Base-by-base conservation (phyloP, 306 rosid species). In the Elaeagnus macrophylla region DNA sequence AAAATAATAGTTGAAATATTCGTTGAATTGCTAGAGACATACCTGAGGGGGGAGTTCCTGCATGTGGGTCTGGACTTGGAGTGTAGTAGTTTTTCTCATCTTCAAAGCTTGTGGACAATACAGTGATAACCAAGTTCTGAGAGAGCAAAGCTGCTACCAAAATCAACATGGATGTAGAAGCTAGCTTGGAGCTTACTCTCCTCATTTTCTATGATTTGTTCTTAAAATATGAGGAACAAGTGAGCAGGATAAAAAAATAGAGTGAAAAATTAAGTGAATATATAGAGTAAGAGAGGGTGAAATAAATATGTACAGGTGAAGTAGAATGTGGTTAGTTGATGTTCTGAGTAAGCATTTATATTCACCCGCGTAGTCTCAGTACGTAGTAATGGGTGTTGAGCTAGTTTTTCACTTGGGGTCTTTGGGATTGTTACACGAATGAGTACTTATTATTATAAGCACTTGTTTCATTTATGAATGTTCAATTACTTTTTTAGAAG, bases 291-390 rank as follows among this genome's bases (percentile, higher is more conserved):
- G 54, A 54, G 25, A 54, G 66, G 49, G 63, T 39, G 83, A 67
- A 91, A 88, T 87, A 57, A 84, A 93, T 87, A 73, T 57, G 42
- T 51, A 64, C 95, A 73, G 96, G 81, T 82, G 89, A 75, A 69
- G 60, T 74, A 76, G 78, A 67, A 12, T 77, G 75, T 32, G 70
- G 85, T 79, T 93, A 61, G 99, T 80, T 93, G 95, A 78, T 71
- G 37, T 61, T 13, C 51, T 66, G 82, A 83, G 73, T 16, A 41
- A 65, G 81, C 89, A 93, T 84, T 93, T 87, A 93, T 71, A 68
- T 71, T 81, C 68, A 35, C 54, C 62, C 15, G 25, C 72, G 49
- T 19, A 15, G 39, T 60, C 67, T 12, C 60, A 60, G 48, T n/a
- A n/a, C n/a, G n/a, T n/a, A n/a, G n/a, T 69, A 68, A 59, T 51